A percentile compares a stretch with the other conserved stretches of the same genome.
Conservation (phyloP, 176 grass and related monocot genomes). For the Oryza rufipogon region DNA sequence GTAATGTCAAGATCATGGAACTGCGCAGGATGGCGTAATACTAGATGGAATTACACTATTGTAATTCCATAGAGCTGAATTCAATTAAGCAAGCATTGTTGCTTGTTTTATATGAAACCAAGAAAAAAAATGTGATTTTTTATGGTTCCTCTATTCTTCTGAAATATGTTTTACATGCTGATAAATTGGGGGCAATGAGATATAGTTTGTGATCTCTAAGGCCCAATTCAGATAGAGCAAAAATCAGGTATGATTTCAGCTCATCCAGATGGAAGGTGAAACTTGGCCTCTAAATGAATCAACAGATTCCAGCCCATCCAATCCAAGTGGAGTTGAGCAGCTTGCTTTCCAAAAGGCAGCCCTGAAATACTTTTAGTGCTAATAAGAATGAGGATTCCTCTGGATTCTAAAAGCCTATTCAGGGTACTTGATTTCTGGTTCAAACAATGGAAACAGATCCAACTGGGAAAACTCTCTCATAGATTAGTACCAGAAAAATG, state of each 20-base stretch:
- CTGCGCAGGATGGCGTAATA: not conserved
- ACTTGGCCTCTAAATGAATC: not conserved
- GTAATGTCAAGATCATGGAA: not conserved
- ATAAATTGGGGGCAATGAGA: not conserved
- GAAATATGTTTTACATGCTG: slow-evolving; percentile 3
- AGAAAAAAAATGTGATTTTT: not conserved
- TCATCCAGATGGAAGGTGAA: not conserved
- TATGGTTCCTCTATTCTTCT: not conserved
- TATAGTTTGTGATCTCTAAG: not conserved
- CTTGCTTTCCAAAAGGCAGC: not conserved
- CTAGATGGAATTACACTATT: not conserved
- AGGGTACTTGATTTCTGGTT: too few relatives aligned
- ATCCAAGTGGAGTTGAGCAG: too few relatives aligned
- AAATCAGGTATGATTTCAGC: not conserved
- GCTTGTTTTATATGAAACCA: not conserved
- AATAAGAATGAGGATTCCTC: not conserved
- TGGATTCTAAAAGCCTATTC: too few relatives aligned
- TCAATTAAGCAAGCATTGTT: not conserved
- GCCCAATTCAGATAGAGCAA: not conserved
- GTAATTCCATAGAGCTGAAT: not conserved
- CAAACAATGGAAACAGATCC: too few relatives aligned
- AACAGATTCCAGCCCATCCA: not conserved
- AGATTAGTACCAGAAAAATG: not conserved
- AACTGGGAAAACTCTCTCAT: not conserved
- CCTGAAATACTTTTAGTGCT: slow-evolving; percentile 3